phyloP scores from a whole-genome alignment of 352 stramenopile species.

The Pythium vanterpoolii region DNA sequence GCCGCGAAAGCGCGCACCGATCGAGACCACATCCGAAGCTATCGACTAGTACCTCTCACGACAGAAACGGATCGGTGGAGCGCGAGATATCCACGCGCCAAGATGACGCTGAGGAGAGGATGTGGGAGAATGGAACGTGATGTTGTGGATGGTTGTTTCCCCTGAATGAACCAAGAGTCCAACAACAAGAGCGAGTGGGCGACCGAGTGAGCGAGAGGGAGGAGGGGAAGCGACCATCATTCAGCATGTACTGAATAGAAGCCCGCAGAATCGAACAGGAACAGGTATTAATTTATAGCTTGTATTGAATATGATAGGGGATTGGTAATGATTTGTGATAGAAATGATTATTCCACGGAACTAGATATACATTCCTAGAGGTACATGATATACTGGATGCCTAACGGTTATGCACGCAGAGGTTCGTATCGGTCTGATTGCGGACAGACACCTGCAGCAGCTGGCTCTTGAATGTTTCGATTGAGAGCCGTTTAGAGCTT shows the following conservation, averaged over 20 bases:
- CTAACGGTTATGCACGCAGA: neutral
- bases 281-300: no score
- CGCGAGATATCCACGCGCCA: no score
- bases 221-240: conserved; percentile 13
- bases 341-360: no score
- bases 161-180: no score
- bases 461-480: conserved; percentile 9
- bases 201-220: conserved; percentile 17
- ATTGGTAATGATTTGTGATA: no score
- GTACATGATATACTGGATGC: neutral
- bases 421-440: conserved; percentile 14
- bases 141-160: no score
- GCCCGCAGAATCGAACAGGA: conserved; percentile 6
- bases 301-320: no score
- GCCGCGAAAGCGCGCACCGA: conserved; percentile 23
- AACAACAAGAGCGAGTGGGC: neutral
- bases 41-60: neutral
- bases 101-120: no score
- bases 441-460: neutral
- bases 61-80: no score
- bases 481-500: no score
- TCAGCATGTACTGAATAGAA: conserved; percentile 26
- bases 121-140: no score
- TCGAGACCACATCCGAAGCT: conserved; percentile 20
- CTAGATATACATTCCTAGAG: neutral